A percentile compares a stretch with the other conserved stretches of the same genome.
phyloP scores from a whole-genome alignment of 179 eudicot species.

The Carnegiea gigantea region DNA sequence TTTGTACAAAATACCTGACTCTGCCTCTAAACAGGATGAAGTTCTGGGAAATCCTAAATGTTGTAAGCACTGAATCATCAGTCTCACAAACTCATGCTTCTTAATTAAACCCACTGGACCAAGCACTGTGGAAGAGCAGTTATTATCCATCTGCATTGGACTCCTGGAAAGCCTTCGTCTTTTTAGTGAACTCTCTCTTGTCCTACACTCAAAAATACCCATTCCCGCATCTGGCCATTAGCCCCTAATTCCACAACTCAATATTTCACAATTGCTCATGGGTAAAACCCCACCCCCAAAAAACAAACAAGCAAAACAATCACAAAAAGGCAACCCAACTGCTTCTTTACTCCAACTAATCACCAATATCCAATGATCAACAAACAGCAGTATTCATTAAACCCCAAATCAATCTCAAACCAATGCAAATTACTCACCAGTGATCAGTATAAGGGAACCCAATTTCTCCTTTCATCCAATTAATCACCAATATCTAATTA shows the following conservation, averaged over 20 bases:
- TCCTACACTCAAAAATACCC: conserved; percentile 33
- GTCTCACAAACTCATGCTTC: conserved; percentile 74
- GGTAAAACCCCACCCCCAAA: neutral
- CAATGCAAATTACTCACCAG: no score
- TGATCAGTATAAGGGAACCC: neutral
- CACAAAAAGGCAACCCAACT: neutral
- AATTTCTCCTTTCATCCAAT: neutral
- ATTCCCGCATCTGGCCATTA: conserved; percentile 36
- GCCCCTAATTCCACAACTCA: conserved; percentile 19
- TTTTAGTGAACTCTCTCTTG: conserved; percentile 30
- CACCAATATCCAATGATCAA: neutral
- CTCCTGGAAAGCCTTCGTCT: conserved; percentile 30
- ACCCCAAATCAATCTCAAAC: no score
- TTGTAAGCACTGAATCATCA: conserved; percentile 69
- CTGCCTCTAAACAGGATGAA: conserved; percentile 68
- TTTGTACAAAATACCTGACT: conserved; percentile 58
- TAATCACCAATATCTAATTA: conserved; percentile 5
- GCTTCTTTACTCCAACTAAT: neutral
- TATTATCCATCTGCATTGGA: conserved; percentile 44
- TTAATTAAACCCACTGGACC: conserved; percentile 70
- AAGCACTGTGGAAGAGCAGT: conserved; percentile 28
- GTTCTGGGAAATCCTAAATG: conserved; percentile 65
- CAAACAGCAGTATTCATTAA: no score
- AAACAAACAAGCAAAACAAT: neutral
- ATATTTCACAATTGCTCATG: neutral